Evolutionary conservation across 2,329 filamentous ascomycete genomes (phyloP).

Genomic region (Ophiocordyceps robertsii): DNA sequence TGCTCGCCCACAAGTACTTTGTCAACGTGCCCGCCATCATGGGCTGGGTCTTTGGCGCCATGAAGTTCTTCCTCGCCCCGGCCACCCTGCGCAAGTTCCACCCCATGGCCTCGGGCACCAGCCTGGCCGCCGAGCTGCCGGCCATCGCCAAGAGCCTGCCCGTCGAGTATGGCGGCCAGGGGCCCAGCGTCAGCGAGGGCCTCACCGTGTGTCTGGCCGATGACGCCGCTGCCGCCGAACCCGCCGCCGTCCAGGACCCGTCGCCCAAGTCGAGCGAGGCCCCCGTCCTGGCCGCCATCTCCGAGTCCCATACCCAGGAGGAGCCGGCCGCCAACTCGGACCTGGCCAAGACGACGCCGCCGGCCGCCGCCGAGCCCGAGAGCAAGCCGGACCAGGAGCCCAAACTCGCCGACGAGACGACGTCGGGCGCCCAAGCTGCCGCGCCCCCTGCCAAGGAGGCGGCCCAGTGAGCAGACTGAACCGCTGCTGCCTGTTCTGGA

Average conservation of each 20-base stretch:
- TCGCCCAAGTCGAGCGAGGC: slow-evolving; percentile 1
- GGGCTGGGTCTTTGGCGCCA: slow-evolving; percentile 69
- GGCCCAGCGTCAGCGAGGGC: slow-evolving; percentile 26
- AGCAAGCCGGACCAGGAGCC: too few relatives aligned
- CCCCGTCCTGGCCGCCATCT: slow-evolving; percentile 5
- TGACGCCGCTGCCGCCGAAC: neutral
- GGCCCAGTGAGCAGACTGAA: too few relatives aligned
- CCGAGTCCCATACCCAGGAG: slow-evolving; percentile 6
- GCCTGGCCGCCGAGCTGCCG: slow-evolving; percentile 48
- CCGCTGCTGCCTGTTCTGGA: too few relatives aligned
- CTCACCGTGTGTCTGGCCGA: slow-evolving; percentile 16
- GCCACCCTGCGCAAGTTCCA: slow-evolving; percentile 71
- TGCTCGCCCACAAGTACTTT: slow-evolving; percentile 79
- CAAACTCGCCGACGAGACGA: too few relatives aligned
- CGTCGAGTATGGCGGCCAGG: slow-evolving; percentile 66
- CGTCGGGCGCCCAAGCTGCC: too few relatives aligned
- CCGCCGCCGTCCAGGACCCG: neutral
- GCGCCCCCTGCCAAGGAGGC: too few relatives aligned
- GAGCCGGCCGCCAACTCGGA: too few relatives aligned
- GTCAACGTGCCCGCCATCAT: slow-evolving; percentile 86
- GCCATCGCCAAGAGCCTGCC: slow-evolving; percentile 53
- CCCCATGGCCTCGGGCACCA: slow-evolving; percentile 59
- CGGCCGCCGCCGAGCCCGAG: too few relatives aligned
- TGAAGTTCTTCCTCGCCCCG: slow-evolving; percentile 62
- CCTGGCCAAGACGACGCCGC: too few relatives aligned